Conservation (phyloP, 805 yeast species). For the Kodamaea hsintzibuensis region DNA sequence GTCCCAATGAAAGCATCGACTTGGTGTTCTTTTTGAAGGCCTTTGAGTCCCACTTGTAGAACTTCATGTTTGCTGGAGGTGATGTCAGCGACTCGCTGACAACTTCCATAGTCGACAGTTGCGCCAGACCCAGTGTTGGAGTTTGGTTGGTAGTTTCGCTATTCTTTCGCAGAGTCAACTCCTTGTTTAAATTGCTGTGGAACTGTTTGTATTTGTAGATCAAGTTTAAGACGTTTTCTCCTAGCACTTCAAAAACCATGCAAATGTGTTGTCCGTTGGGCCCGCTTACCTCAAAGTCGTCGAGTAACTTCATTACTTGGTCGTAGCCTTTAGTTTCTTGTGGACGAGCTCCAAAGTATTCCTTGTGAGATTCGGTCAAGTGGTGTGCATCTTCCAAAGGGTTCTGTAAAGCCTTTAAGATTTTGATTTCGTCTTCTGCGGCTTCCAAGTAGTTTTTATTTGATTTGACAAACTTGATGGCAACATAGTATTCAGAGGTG, state of each 20-base stretch:
- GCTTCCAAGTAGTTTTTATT: slow-evolving; percentile 56
- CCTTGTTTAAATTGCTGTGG: slow-evolving; percentile 28
- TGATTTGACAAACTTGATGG: slow-evolving; percentile 61
- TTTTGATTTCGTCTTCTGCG: slow-evolving; percentile 62
- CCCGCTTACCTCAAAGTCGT: slow-evolving; percentile 56
- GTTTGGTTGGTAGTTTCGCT: not conserved
- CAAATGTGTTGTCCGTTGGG: slow-evolving; percentile 67
- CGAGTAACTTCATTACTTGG: slow-evolving; percentile 54
- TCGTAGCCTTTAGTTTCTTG: slow-evolving; percentile 48
- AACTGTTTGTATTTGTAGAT: slow-evolving; percentile 47
- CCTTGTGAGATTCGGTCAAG: slow-evolving; percentile 5
- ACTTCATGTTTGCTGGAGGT: slow-evolving; percentile 11
- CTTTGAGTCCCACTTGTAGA: slow-evolving; percentile 21
- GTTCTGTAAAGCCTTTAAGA: slow-evolving; percentile 40
- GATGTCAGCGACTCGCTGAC: not conserved
- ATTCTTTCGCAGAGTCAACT: slow-evolving; percentile 10
- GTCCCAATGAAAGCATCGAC: slow-evolving; percentile 24
- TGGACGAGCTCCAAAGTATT: not conserved
- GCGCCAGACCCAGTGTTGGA: not conserved
- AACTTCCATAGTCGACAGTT: not conserved
- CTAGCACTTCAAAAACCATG: slow-evolving; percentile 66
- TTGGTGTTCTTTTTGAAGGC: slow-evolving; percentile 19
- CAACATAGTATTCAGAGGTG: slow-evolving; percentile 44
- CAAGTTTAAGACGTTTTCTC: slow-evolving; percentile 57
- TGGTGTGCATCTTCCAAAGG: slow-evolving; percentile 17